phyloP scores from a whole-genome alignment of 2,329 filamentous ascomycete species.

The Xylogone sp. region DNA sequence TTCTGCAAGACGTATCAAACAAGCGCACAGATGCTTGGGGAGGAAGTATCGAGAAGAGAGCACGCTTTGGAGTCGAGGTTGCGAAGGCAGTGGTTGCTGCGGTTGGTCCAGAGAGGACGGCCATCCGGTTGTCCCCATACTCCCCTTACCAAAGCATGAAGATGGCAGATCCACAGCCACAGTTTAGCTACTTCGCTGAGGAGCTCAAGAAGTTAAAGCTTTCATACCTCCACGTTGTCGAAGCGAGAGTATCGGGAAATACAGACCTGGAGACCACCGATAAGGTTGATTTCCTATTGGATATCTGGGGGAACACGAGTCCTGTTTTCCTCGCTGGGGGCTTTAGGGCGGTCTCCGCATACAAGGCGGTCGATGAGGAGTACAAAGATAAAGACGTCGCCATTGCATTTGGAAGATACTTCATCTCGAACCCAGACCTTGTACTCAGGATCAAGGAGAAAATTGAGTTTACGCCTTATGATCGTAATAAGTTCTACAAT shows the following conservation, averaged over 20 bases:
- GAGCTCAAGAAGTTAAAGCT: conserved; percentile 46
- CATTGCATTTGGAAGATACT: conserved; percentile 40
- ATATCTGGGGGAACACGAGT: conserved; percentile 40
- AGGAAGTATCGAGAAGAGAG: conserved; percentile 42
- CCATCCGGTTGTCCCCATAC: conserved; percentile 56
- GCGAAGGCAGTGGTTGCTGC: conserved; percentile 42
- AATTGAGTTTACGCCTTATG: conserved; percentile 33
- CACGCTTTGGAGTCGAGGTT: conserved; percentile 48
- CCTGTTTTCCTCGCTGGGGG: conserved; percentile 48
- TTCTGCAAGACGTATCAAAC: conserved; percentile 33
- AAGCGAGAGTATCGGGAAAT: conserved; percentile 30
- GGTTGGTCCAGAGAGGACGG: conserved; percentile 46
- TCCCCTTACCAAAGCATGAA: conserved; percentile 57
- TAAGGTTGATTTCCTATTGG: conserved; percentile 35
- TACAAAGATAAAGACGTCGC: conserved; percentile 29
- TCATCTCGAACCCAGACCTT: conserved; percentile 43
- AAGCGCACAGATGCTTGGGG: conserved; percentile 47
- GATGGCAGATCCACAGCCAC: conserved; percentile 55
- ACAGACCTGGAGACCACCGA: conserved; percentile 33
- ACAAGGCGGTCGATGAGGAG: conserved; percentile 33
- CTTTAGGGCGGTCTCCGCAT: conserved; percentile 36
- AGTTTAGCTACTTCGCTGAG: conserved; percentile 54
- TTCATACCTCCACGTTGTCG: conserved; percentile 60
- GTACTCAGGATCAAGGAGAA: conserved; percentile 37
- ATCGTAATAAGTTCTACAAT: conserved; percentile 34